Evolutionary conservation across 2,329 filamentous ascomycete species (phyloP).

Genomic region (Tolypocladium tundrense): DNA sequence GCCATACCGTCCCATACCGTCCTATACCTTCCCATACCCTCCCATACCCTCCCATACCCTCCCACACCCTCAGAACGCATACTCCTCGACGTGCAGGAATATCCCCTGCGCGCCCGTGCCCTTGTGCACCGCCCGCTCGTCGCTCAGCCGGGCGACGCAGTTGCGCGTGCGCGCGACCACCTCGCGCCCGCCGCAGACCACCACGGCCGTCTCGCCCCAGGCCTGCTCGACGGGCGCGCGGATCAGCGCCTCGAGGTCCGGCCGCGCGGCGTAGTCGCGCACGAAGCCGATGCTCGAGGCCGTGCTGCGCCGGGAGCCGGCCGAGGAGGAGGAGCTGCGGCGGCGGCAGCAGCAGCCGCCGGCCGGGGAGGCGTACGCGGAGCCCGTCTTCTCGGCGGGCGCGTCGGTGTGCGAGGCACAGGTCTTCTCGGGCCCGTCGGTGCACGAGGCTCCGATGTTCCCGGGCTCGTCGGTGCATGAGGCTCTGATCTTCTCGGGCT

Average conservation of each 20-base stretch:
- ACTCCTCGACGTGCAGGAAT: constrained; percentile 50
- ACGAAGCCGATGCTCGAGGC: constrained; percentile 20
- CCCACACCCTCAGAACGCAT: constrained; percentile 32
- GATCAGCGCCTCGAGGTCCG: constrained; percentile 42
- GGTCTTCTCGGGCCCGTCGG: not conserved
- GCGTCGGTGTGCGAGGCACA: not conserved
- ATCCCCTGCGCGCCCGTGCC: constrained; percentile 55
- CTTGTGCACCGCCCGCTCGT: constrained; percentile 54
- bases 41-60: not conserved
- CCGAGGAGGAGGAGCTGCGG: not conserved
- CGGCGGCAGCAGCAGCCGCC: not conserved
- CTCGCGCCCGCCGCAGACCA: constrained; percentile 48
- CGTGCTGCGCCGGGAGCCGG: not conserved
- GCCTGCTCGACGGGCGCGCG: constrained; percentile 44
- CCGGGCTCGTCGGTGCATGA: not conserved
- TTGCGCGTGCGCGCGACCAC: constrained; percentile 44
- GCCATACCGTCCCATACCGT: not conserved
- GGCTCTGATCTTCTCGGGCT: too few species aligned
- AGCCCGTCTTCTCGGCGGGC: not conserved
- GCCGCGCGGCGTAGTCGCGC: constrained; percentile 33
- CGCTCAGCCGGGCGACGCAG: constrained; percentile 43
- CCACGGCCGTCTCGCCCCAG: constrained; percentile 50
- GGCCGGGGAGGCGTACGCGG: not conserved
- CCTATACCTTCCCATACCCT: not conserved
- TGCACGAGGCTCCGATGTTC: not conserved